Percentiles rank a stretch among this genome's conserved stretches.
phyloP scores from a whole-genome alignment of 768 basidiomycete species.

The Tremella fuciformis region DNA sequence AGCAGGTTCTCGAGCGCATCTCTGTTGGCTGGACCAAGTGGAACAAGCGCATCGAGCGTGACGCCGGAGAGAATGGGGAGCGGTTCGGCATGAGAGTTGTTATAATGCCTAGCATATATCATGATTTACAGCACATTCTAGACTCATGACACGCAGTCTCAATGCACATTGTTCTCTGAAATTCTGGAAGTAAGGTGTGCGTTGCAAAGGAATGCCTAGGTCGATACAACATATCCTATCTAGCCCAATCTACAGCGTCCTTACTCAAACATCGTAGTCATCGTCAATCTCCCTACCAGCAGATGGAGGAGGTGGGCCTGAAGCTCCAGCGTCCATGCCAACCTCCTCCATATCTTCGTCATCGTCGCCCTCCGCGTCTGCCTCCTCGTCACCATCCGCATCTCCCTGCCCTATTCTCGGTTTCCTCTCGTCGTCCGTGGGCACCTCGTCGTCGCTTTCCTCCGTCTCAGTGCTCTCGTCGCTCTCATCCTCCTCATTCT shows the following conservation, averaged over 20 bases:
- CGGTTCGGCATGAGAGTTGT: no score
- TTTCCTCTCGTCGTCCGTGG: constrained; percentile 11
- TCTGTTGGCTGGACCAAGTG: neutral
- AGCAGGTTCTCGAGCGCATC: constrained; percentile 23
- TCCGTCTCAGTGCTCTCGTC: constrained; percentile 19
- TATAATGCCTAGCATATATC: no score
- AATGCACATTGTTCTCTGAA: no score
- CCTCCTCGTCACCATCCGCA: constrained; percentile 2
- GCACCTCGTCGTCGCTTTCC: constrained; percentile 15
- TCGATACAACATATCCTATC: neutral
- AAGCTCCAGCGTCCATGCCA: constrained; percentile 16
- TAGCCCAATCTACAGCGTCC: neutral
- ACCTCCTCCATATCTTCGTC: constrained; percentile 49
- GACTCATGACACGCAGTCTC: no score
- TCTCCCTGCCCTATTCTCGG: constrained; percentile 2
- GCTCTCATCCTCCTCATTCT: constrained; percentile 20
- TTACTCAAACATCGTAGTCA: constrained; percentile 42
- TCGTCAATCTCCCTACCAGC: constrained; percentile 44
- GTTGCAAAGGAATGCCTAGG: constrained; percentile 7
- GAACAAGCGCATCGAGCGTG: neutral
- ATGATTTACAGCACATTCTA: no score
- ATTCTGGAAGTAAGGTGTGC: no score
- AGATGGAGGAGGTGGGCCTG: constrained; percentile 1
- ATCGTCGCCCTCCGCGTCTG: neutral
- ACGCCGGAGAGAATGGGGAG: no score